These are phyloP conservation scores for Diutina catenulata DNA, from an alignment of 1,139 yeast species.

Conservation along the genomic window DNA sequence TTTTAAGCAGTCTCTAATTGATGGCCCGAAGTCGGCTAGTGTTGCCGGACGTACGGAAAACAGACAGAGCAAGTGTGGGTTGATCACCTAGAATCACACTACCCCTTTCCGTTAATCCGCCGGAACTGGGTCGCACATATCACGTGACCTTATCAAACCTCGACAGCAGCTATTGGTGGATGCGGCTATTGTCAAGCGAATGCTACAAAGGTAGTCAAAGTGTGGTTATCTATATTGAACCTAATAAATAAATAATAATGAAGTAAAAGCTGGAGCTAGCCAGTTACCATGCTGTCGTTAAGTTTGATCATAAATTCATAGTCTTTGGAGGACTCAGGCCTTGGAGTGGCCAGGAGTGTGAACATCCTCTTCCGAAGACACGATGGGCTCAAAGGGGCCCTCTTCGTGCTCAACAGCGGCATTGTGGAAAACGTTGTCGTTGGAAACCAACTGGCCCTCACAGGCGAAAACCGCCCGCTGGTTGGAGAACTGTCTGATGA, in stretches of 20 bases:
- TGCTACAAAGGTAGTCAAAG: too few species aligned
- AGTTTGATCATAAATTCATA: background rate
- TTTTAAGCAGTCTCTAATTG: too few species aligned
- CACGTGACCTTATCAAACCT: too few species aligned
- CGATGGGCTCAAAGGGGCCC: constrained; percentile 3
- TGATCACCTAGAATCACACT: too few species aligned
- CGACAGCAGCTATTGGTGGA: too few species aligned
- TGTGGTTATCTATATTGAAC: too few species aligned
- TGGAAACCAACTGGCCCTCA: constrained; percentile 4
- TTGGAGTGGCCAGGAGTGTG: constrained; percentile 3
- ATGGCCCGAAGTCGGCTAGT: too few species aligned
- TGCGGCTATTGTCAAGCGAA: too few species aligned
- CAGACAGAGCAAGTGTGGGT: too few species aligned
- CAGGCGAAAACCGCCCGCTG: constrained; percentile 2
- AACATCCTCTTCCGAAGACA: constrained; percentile 3
- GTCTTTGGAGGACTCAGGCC: background rate
- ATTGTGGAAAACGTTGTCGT: constrained; percentile 2
- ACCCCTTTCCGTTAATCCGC: too few species aligned
- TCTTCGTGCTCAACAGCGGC: constrained; percentile 4
- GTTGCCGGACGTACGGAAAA: too few species aligned
- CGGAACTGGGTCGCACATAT: too few species aligned
- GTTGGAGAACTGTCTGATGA: constrained; percentile 5
- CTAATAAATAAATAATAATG: constrained; percentile 3
- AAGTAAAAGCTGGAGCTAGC: constrained; percentile 3
- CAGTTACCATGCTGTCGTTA: constrained; percentile 4